Evolutionary conservation across 2,329 filamentous ascomycete genomes (phyloP).

Genomic region (Beauveria rudraprayagi): DNA sequence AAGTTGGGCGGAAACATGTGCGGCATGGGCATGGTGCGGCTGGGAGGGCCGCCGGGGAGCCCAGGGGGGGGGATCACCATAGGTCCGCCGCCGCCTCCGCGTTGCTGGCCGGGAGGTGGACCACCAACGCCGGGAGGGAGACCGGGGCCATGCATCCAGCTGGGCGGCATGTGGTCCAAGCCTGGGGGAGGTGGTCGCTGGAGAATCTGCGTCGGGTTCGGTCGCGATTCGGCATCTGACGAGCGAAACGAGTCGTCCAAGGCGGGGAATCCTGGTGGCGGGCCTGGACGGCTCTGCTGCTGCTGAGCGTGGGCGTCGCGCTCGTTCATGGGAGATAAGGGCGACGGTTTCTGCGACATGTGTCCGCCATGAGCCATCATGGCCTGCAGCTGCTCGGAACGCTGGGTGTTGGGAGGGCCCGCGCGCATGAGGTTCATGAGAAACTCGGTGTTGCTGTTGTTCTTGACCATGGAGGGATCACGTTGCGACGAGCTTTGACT

Average conservation of each 20-base stretch:
- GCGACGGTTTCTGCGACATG: conserved; percentile 14
- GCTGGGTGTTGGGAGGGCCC: conserved; percentile 38
- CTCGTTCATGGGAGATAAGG: conserved; percentile 5
- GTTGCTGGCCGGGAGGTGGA: conserved; percentile 14
- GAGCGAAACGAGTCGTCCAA: conserved; percentile 45
- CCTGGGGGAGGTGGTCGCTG: conserved; percentile 52
- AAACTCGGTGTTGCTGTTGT: conserved; percentile 69
- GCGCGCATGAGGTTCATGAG: conserved; percentile 72
- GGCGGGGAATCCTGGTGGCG: conserved; percentile 38
- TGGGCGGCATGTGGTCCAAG: conserved; percentile 51
- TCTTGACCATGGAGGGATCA: conserved; percentile 35
- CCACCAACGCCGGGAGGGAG: conserved; percentile 26
- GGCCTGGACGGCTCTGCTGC: conserved; percentile 36
- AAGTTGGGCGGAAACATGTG: conserved; percentile 58
- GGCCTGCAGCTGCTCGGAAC: conserved; percentile 39
- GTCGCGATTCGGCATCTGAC: conserved; percentile 35
- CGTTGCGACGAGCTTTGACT: conserved; percentile 41
- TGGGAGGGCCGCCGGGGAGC: conserved; percentile 30
- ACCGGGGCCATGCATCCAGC: conserved; percentile 40
- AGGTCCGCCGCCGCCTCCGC: conserved; percentile 27
- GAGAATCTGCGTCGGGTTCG: conserved; percentile 53
- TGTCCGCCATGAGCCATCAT: conserved; percentile 32
- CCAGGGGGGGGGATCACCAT: conserved; percentile 59
- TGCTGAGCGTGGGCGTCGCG: conserved; percentile 15
- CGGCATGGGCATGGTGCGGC: conserved; percentile 42